A percentile compares a stretch with the other conserved stretches of the same genome.
Evolutionary conservation across 2,329 filamentous ascomycete genomes (phyloP).

Genomic region (Elsinoe arachidis): DNA sequence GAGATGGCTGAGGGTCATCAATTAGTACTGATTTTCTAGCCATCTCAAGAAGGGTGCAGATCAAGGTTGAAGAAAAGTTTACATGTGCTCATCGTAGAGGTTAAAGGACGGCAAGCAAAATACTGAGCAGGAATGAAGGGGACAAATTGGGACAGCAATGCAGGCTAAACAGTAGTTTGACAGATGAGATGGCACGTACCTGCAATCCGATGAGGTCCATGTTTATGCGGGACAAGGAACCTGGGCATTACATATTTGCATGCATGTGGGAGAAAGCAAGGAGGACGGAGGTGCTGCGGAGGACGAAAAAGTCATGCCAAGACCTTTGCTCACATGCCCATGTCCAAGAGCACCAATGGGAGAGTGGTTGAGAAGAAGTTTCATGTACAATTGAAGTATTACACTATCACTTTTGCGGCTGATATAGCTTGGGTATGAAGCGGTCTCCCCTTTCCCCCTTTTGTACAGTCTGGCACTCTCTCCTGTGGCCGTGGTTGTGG

Average conservation of each 20-base stretch:
- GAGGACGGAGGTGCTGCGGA: constrained; percentile 2
- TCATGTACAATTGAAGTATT: background rate
- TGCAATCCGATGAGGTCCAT: constrained; percentile 44
- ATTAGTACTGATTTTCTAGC: no score
- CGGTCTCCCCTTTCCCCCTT: background rate
- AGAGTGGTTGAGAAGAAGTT: background rate
- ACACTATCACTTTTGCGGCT: background rate
- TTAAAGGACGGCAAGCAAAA: no score
- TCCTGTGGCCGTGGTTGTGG: background rate
- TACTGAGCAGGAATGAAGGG: no score
- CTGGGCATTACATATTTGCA: constrained; percentile 21
- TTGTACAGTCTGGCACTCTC: constrained; percentile 4
- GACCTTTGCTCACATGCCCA: background rate
- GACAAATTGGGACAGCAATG: no score
- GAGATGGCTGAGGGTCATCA: constrained; percentile 63
- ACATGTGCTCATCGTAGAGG: no score
- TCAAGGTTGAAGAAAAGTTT: no score
- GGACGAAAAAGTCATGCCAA: background rate
- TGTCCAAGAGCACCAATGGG: background rate
- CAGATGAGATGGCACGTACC: constrained; percentile 28
- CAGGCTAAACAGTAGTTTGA: no score
- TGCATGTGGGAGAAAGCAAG: background rate
- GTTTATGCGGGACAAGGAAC: constrained; percentile 37
- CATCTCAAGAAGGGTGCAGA: constrained; percentile 13
- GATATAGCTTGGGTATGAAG: background rate